A percentile compares a stretch with the other conserved stretches of the same genome.
Evolutionary conservation across 768 basidiomycete species (phyloP).

Genomic region (Tulasnella sp.): DNA sequence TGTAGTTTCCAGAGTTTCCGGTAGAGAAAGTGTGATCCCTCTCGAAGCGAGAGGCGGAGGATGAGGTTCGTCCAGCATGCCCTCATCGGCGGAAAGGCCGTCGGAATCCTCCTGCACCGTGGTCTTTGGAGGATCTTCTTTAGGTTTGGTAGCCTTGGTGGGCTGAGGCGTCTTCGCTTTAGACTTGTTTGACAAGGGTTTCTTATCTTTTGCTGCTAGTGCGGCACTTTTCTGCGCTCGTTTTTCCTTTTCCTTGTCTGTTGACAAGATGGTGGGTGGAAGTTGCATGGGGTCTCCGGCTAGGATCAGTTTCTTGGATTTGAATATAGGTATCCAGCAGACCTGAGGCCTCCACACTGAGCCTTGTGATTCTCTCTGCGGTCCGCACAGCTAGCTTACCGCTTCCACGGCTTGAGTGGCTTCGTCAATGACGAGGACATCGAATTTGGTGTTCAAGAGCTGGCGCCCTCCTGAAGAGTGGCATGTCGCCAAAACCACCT

Average conservation of each 20-base stretch:
- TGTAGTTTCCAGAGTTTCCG: conserved; percentile 72
- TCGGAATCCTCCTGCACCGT: conserved; percentile 2
- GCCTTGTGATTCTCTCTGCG: background rate
- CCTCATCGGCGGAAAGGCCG: conserved; percentile 5
- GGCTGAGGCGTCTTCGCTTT: conserved; percentile 16
- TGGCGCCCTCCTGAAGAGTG: conserved; percentile 86
- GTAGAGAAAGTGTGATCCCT: conserved; percentile 35
- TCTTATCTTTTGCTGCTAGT: background rate
- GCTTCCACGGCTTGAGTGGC: conserved; percentile 96
- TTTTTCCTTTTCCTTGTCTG: conserved; percentile 32
- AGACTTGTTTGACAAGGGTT: background rate
- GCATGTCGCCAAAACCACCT: conserved; percentile 89
- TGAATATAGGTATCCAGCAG: conserved; percentile 94
- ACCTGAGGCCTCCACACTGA: conserved; percentile 34
- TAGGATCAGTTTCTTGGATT: conserved; percentile 76
- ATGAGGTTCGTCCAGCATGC: conserved; percentile 8
- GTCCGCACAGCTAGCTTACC: conserved; percentile 30
- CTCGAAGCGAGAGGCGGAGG: background rate
- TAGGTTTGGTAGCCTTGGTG: background rate
- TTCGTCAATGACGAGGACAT: conserved; percentile 93
- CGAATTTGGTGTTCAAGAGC: conserved; percentile 65
- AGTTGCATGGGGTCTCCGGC: conserved; percentile 96
- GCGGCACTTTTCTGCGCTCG: background rate
- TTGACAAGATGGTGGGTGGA: conserved; percentile 80
- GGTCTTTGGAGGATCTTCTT: conserved; percentile 2